Evolutionary conservation across 805 yeast genomes (phyloP).

Genomic region (Tetrapisispora iriomotensis): DNA sequence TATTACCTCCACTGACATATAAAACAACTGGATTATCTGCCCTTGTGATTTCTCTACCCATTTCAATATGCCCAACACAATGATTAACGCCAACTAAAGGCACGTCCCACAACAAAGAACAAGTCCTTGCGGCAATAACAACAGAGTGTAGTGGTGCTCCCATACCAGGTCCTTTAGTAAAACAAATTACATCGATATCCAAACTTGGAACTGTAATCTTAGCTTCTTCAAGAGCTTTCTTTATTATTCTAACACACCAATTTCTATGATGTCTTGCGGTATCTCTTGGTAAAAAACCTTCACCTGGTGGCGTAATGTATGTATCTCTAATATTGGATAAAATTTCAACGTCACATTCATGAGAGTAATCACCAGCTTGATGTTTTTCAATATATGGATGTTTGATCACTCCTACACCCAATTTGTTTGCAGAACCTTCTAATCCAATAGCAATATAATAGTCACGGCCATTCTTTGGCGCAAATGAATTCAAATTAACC

Average conservation of each 20-base stretch:
- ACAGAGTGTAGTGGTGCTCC: conserved; percentile 96
- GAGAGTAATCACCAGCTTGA: conserved; percentile 41
- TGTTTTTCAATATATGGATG: conserved; percentile 38
- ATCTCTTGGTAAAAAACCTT: conserved; percentile 93
- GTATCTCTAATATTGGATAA: conserved; percentile 91
- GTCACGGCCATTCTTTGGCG: conserved; percentile 25
- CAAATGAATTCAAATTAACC: conserved; percentile 24
- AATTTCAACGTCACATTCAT: conserved; percentile 57
- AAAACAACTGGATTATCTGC: conserved; percentile 95
- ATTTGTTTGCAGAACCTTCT: conserved; percentile 95
- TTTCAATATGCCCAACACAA: conserved; percentile 96
- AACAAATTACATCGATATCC: conserved; percentile 73
- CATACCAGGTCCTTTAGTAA: conserved; percentile 99
- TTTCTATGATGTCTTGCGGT: conserved; percentile 94
- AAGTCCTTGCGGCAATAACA: conserved; percentile 83
- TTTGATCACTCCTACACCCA: conserved; percentile 86
- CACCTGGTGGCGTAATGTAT: conserved; percentile 94
- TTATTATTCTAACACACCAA: conserved; percentile 79
- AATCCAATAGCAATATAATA: conserved; percentile 74
- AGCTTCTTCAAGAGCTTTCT: conserved; percentile 56
- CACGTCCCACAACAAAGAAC: conserved; percentile 65
- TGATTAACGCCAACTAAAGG: conserved; percentile 95
- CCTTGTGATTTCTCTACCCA: conserved; percentile 98
- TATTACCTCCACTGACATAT: conserved; percentile 96
- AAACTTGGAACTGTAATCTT: conserved; percentile 32